Evolutionary conservation across 805 yeast species (phyloP).

Genomic region (Wickerhamomyces strasburgensis): DNA sequence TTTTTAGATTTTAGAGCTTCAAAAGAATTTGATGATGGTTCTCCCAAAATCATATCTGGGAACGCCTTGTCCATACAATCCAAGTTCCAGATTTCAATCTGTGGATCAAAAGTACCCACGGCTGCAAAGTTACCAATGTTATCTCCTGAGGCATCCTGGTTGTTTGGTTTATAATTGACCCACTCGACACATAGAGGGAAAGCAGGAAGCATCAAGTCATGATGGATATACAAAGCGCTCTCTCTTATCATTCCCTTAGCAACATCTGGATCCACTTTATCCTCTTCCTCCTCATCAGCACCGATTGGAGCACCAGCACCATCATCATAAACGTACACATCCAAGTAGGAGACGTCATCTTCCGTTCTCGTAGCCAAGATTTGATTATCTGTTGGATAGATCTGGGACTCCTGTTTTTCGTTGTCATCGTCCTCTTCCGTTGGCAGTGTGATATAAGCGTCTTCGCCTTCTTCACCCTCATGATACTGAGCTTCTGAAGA

Average conservation of each 20-base stretch:
- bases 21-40: slow-evolving; percentile 37
- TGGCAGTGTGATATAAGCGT: slow-evolving; percentile 42
- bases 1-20: slow-evolving; percentile 28
- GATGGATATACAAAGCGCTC: slow-evolving; percentile 83
- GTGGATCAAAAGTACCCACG: slow-evolving; percentile 95
- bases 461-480: slow-evolving; percentile 39
- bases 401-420: slow-evolving; percentile 78
- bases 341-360: slow-evolving; percentile 88
- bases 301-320: slow-evolving; percentile 80
- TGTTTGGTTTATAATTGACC: slow-evolving; percentile 66
- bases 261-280: slow-evolving; percentile 64
- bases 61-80: slow-evolving; percentile 90
- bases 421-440: slow-evolving; percentile 55
- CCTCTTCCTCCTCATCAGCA: slow-evolving; percentile 59
- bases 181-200: slow-evolving; percentile 97
- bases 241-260: slow-evolving; percentile 71
- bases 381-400: slow-evolving; percentile 86
- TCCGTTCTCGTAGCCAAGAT: slow-evolving; percentile 91
- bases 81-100: slow-evolving; percentile 94
- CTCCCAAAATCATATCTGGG: slow-evolving; percentile 92
- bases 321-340: slow-evolving; percentile 92
- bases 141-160: slow-evolving; percentile 35
- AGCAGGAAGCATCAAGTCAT: slow-evolving; percentile 93
- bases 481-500: slow-evolving; percentile 56
- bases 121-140: slow-evolving; percentile 90